Evolutionary conservation across 345 rosid genomes (phyloP).

Genomic region (Aegle marmelos): DNA sequence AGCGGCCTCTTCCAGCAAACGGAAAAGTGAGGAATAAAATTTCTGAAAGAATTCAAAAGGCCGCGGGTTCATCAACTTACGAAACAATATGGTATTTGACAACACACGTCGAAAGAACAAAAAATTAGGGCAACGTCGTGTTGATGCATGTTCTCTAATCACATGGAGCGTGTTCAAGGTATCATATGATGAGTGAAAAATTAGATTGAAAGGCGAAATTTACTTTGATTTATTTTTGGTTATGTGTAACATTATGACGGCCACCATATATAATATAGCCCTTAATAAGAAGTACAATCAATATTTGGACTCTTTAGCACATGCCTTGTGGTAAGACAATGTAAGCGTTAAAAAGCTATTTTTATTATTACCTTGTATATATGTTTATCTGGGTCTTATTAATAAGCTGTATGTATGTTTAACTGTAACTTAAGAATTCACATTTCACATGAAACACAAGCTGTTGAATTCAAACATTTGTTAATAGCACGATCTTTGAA

Average conservation of each 20-base stretch:
- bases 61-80: not conserved
- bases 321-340: not conserved
- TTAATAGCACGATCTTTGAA: too few species aligned
- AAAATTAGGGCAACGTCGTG: not conserved
- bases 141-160: not conserved
- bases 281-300: not conserved
- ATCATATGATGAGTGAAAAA: not conserved
- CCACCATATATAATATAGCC: not conserved
- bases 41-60: not conserved
- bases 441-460: too few species aligned
- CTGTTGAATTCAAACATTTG: too few species aligned
- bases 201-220: not conserved
- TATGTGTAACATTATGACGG: not conserved
- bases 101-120: constrained; percentile 24
- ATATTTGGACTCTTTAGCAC: not conserved
- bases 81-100: not conserved
- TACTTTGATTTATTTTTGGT: not conserved
- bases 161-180: not conserved
- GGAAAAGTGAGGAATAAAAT: not conserved
- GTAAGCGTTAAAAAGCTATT: too few species aligned
- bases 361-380: too few species aligned
- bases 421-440: too few species aligned
- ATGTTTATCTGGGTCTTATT: too few species aligned
- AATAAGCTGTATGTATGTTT: too few species aligned
- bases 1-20: constrained; percentile 1